A percentile compares a stretch with the other conserved stretches of the same genome.
These are phyloP conservation scores for Neofusicoccum sp. DNA, from an alignment of 2,329 filamentous ascomycete genomes.

Conservation along the genomic window DNA sequence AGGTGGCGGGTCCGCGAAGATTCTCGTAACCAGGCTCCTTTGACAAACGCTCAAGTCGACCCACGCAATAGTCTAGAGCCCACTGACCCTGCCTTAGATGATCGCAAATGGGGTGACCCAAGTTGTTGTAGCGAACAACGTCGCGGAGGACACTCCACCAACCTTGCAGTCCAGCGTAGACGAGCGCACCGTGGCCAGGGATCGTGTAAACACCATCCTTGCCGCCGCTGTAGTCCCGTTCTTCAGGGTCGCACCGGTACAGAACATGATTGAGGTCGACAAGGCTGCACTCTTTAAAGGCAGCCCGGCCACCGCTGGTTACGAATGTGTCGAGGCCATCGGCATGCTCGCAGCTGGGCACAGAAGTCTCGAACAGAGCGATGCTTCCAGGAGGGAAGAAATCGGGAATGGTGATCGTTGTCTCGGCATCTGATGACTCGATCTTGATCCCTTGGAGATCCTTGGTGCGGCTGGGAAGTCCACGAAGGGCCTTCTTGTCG, in stretches of 20 bases:
- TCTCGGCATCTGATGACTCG: conserved; percentile 72
- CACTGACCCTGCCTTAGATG: conserved; percentile 90
- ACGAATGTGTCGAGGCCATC: conserved; percentile 84
- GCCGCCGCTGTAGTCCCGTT: conserved; percentile 75
- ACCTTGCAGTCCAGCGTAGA: conserved; percentile 96
- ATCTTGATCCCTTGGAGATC: conserved; percentile 74
- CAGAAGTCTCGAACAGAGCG: conserved; percentile 94
- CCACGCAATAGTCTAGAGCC: conserved; percentile 86
- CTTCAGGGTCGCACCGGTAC: conserved; percentile 90
- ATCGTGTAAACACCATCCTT: conserved; percentile 87
- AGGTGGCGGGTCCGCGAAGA: conserved; percentile 68
- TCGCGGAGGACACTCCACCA: conserved; percentile 93
- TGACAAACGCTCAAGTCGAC: conserved; percentile 73
- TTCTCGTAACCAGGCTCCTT: conserved; percentile 63
- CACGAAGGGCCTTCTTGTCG: conserved; percentile 73
- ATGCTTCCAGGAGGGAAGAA: conserved; percentile 93
- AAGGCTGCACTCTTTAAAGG: conserved; percentile 74
- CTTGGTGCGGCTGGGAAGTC: conserved; percentile 80
- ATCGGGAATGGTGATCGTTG: conserved; percentile 77
- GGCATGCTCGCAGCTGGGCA: conserved; percentile 82
- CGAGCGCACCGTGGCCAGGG: conserved; percentile 78
- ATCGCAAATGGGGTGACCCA: conserved; percentile 91
- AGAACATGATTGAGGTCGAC: conserved; percentile 89
- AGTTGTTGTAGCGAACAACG: conserved; percentile 84
- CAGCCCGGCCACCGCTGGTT: conserved; percentile 75